Conservation (phyloP, 352 stramenopile genomes). For the Stephanocyclus meneghinianus region DNA sequence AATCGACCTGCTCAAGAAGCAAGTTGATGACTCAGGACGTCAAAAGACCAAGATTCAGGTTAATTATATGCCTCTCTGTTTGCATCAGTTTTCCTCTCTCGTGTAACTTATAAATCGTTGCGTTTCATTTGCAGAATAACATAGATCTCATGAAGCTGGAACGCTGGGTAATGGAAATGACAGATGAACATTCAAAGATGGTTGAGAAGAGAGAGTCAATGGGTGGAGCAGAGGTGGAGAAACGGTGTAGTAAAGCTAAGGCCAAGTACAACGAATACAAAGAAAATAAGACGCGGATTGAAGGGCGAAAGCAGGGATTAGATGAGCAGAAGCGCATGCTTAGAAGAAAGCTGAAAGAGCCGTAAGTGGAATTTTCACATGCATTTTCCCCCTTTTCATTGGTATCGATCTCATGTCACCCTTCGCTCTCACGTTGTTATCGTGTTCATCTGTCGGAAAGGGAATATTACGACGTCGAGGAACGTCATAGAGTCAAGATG, state of each 20-base stretch:
- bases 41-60: constrained; percentile 17
- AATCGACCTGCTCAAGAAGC: constrained; percentile 50
- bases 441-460: constrained; percentile 14
- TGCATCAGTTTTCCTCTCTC: constrained; percentile 12
- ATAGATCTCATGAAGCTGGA: constrained; percentile 49
- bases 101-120: background rate
- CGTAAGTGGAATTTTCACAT: constrained; percentile 20
- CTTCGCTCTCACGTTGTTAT: background rate
- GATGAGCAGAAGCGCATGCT: constrained; percentile 46
- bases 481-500: constrained; percentile 90
- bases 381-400: background rate
- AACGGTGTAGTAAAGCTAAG: constrained; percentile 9
- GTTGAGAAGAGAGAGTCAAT: constrained; percentile 36
- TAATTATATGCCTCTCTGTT: constrained; percentile 19
- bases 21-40: constrained; percentile 35
- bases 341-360: constrained; percentile 69
- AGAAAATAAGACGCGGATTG: constrained; percentile 31
- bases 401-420: background rate
- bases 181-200: constrained; percentile 36
- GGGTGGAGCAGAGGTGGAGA: constrained; percentile 23
- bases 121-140: constrained; percentile 60
- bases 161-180: constrained; percentile 45
- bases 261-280: constrained; percentile 35
- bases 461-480: constrained; percentile 92
- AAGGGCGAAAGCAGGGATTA: constrained; percentile 40